Evolutionary conservation across 805 yeast genomes (phyloP), one percentile per base, ranked within the genome.

Genomic region (Yamadazyma kitorensis): DNA sequence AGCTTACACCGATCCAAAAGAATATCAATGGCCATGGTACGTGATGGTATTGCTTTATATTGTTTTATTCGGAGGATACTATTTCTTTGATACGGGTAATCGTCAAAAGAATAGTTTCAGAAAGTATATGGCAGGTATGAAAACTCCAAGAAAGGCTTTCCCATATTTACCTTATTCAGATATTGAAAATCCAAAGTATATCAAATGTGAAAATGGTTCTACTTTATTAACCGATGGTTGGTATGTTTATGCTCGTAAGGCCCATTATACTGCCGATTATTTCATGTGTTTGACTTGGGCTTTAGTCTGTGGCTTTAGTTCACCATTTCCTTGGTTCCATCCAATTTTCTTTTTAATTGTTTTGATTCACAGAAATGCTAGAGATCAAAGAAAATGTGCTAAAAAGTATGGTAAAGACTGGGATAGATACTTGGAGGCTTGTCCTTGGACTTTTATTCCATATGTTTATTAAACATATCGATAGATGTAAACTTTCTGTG

Each of bases 241-340:
- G 96, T 83, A 81, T 66, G 80, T 73, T 43, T 86, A 82, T 51
- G 98, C 97, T 11, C 82, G 98, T 68, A 93, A 93, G 65, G 79
- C 82, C 44, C 94, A 89, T 64, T 93, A 93, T 72, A 88, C 97
- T 23, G 96, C 95, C 15, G 98, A 93, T 60, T 87, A 80, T 74
- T 68, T 75, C 31, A 96, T 88, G 68, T 76, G 94, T 31, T 68
- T 86, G 49, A 74, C 93, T 29, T 93, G 98, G 98, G 95, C 91
- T 4, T 71, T 93, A 41, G 74, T 80, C 42, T 87, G 96, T 61
- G 98, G 98, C 1, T 80, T 82, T 59, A 71, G 70, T 20, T 85
- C 96, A 3, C 85, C 89, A 31, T 78, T 91, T 70, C 96, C 97
- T 27, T 93, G 95, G 91, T 93, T 93, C 64, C 91, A 83, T 79